Percentiles rank a stretch among this genome's conserved stretches.
phyloP scores from a whole-genome alignment of 1,139 yeast species.

The Petasospora rhodanensis region DNA sequence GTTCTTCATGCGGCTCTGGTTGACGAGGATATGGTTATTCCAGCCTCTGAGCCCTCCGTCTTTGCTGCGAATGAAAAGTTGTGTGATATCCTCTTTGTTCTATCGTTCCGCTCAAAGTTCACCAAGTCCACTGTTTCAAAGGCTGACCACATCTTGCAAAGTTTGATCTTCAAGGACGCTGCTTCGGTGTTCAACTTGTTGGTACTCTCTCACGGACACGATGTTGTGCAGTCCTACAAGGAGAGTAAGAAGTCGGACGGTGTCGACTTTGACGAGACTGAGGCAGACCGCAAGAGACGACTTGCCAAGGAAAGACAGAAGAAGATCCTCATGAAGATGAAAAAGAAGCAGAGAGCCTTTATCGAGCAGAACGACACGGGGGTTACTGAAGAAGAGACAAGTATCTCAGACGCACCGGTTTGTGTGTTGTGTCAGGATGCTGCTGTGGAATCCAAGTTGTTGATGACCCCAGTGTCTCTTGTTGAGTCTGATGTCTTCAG shows the following conservation, averaged over 20 bases:
- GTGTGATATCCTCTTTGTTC: conserved; percentile 46
- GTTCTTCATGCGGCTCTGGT: conserved; percentile 58
- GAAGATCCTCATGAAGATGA: conserved; percentile 71
- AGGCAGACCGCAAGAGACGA: conserved; percentile 48
- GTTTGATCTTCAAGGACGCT: conserved; percentile 42
- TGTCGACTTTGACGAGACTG: conserved; percentile 44
- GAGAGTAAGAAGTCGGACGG: conserved; percentile 39
- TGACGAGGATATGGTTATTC: conserved; percentile 47
- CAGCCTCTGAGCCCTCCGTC: conserved; percentile 33
- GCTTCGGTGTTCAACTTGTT: conserved; percentile 46
- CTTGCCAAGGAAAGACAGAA: conserved; percentile 63
- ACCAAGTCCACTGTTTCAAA: conserved; percentile 45
- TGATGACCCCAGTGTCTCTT: conserved; percentile 51
- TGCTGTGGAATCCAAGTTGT: conserved; percentile 41
- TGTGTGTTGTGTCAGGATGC: conserved; percentile 70
- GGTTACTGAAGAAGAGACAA: no score
- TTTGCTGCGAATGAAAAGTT: conserved; percentile 46
- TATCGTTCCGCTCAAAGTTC: conserved; percentile 44
- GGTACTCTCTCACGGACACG: conserved; percentile 53
- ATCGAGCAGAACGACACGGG: conserved; percentile 42
- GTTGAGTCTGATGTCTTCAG: conserved; percentile 40
- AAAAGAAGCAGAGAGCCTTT: conserved; percentile 71
- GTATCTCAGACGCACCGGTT: conserved; percentile 19
- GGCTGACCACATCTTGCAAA: conserved; percentile 52
- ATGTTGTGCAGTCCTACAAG: conserved; percentile 45